Percentiles rank a stretch among this genome's conserved stretches.
Evolutionary conservation across 2,329 filamentous ascomycete genomes (phyloP).

Genomic region (Bipolaris zeicola): DNA sequence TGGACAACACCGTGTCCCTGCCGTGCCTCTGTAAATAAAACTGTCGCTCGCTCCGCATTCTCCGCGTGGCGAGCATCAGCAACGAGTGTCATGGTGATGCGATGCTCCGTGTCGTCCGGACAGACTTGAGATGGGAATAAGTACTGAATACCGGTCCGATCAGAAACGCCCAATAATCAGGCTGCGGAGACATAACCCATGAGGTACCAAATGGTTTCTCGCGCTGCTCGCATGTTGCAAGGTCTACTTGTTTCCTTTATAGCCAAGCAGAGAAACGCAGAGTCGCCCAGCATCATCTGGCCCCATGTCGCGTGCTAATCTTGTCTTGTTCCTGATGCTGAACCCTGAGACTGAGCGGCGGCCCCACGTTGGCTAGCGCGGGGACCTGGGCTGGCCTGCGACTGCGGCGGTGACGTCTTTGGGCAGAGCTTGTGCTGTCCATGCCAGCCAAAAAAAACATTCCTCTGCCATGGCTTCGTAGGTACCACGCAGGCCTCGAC

Average conservation of each 20-base stretch:
- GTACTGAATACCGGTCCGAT: neutral
- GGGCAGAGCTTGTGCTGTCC: constrained; percentile 18
- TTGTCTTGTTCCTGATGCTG: constrained; percentile 15
- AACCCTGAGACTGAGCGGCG: constrained; percentile 8
- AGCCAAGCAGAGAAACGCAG: neutral
- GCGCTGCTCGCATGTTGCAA: no score
- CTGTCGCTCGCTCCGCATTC: neutral
- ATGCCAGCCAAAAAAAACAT: constrained; percentile 20
- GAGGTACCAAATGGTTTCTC: no score
- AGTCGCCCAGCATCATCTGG: neutral
- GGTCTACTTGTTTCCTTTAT: no score
- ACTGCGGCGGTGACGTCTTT: constrained; percentile 32
- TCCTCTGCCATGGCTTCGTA: constrained; percentile 35
- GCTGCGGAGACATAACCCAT: neutral
- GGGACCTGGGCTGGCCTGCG: constrained; percentile 8
- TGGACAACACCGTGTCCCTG: constrained; percentile 14
- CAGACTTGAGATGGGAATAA: neutral
- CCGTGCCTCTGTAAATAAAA: neutral
- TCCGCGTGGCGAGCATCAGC: neutral
- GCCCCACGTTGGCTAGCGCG: constrained; percentile 19
- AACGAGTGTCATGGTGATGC: no score
- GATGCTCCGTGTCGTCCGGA: no score
- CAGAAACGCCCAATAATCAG: neutral
- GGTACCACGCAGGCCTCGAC: constrained; percentile 5
- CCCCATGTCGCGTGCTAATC: constrained; percentile 1